Conservation (phyloP, 805 yeast species). For the Cyberlindnera xylosilytica region DNA sequence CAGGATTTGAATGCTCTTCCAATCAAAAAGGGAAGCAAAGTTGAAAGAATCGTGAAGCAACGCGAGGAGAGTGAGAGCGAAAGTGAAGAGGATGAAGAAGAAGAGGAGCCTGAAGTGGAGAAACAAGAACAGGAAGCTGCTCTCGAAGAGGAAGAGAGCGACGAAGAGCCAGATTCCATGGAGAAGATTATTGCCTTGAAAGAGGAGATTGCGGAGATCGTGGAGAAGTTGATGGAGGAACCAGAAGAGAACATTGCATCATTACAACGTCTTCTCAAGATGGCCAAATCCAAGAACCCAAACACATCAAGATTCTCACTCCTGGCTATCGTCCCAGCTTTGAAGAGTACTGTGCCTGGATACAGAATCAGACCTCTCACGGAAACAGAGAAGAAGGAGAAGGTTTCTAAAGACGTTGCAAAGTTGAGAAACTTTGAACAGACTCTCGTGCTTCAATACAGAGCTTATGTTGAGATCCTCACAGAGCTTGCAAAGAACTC, state of each 20-base stretch:
- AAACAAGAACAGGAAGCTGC: slow-evolving; percentile 24
- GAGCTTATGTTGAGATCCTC: slow-evolving; percentile 58
- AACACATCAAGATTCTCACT: slow-evolving; percentile 69
- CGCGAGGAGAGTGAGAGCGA: slow-evolving; percentile 20
- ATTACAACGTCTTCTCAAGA: slow-evolving; percentile 62
- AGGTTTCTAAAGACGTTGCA: slow-evolving; percentile 79
- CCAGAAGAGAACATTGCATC: slow-evolving; percentile 80
- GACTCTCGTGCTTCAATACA: slow-evolving; percentile 64
- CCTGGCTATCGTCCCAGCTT: slow-evolving; percentile 77
- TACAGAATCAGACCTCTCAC: slow-evolving; percentile 81
- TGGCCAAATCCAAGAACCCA: slow-evolving; percentile 65
- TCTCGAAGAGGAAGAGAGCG: slow-evolving; percentile 27
- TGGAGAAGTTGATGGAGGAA: slow-evolving; percentile 74
- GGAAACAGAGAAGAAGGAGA: slow-evolving; percentile 77
- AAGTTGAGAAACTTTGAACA: slow-evolving; percentile 80
- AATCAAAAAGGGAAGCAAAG: slow-evolving; percentile 69
- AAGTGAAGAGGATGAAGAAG: slow-evolving; percentile 25
- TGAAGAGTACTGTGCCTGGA: slow-evolving; percentile 83
- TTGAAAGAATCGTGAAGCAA: slow-evolving; percentile 59
- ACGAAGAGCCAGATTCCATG: slow-evolving; percentile 42
- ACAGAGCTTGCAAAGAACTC: slow-evolving; percentile 39
- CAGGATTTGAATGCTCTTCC: slow-evolving; percentile 71
- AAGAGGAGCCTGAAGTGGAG: slow-evolving; percentile 8
- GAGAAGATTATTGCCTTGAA: slow-evolving; percentile 60
- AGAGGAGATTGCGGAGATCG: slow-evolving; percentile 81